phyloP scores from a whole-genome alignment of 208 protist species.

The Herpetomonas tarakana region DNA sequence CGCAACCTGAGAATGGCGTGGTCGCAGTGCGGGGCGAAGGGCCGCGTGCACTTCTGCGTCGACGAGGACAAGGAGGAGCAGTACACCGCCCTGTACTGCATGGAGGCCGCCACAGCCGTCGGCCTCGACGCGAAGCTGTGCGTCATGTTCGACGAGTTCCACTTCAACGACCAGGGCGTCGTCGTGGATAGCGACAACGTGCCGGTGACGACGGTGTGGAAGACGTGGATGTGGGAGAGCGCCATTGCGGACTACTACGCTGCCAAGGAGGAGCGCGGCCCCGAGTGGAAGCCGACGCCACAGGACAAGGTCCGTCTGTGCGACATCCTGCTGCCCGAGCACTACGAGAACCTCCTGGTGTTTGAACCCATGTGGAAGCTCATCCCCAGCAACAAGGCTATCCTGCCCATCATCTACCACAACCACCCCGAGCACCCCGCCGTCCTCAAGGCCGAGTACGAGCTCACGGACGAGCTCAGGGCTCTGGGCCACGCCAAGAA shows the following conservation, averaged over 20 bases:
- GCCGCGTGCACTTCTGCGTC: slow-evolving; percentile 86
- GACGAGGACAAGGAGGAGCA: slow-evolving; percentile 86
- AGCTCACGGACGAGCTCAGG: slow-evolving; percentile 63
- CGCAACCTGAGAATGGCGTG: slow-evolving; percentile 61
- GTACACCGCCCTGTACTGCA: slow-evolving; percentile 83
- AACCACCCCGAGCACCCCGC: slow-evolving; percentile 80
- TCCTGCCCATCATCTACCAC: slow-evolving; percentile 83
- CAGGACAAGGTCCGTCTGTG: slow-evolving; percentile 79
- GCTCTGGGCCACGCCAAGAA: slow-evolving; percentile 70
- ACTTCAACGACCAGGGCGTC: slow-evolving; percentile 67
- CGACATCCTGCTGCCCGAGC: slow-evolving; percentile 72
- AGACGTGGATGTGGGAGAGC: slow-evolving; percentile 92
- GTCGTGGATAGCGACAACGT: slow-evolving; percentile 76
- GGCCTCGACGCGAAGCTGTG: slow-evolving; percentile 82
- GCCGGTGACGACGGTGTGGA: slow-evolving; percentile 80
- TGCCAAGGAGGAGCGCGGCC: slow-evolving; percentile 57
- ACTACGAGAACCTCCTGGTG: slow-evolving; percentile 61
- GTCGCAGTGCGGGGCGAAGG: slow-evolving; percentile 48
- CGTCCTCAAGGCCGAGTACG: slow-evolving; percentile 61
- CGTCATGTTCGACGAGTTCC: slow-evolving; percentile 89
- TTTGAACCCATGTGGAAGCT: slow-evolving; percentile 93
- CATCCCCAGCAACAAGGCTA: slow-evolving; percentile 91
- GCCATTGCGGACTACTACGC: slow-evolving; percentile 72
- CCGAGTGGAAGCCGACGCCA: slow-evolving; percentile 58
- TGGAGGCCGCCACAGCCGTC: slow-evolving; percentile 64